Conservation (phyloP, 768 basidiomycete species). For the Amanita fuliginea region DNA sequence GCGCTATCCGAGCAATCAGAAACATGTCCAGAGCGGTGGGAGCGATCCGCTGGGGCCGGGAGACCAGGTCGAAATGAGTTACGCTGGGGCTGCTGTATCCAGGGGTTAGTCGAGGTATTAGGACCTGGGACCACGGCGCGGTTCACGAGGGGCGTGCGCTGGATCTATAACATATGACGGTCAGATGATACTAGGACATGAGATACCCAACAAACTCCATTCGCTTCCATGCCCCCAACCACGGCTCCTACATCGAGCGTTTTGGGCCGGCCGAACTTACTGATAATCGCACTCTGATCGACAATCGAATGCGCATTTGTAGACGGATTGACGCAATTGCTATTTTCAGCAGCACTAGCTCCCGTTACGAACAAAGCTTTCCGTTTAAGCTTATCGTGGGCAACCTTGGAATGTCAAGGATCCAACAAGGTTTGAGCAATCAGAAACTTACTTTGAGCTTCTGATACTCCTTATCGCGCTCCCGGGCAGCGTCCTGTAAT, state of each 20-base stretch:
- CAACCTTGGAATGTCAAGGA: conserved; percentile 29
- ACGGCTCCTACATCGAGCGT: conserved; percentile 40
- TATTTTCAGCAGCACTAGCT: conserved; percentile 10
- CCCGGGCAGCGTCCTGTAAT: conserved; percentile 60
- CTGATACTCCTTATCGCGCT: conserved; percentile 80
- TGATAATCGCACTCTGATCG: conserved; percentile 16
- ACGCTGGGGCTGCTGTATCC: conserved; percentile 23
- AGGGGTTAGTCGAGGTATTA: conserved; percentile 17
- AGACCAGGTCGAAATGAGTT: conserved; percentile 18
- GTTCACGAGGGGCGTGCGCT: conserved; percentile 54
- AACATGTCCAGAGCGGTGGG: conserved; percentile 31
- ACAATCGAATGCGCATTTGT: conserved; percentile 6
- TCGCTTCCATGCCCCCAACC: conserved; percentile 56
- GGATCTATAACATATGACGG: conserved; percentile 34
- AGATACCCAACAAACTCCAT: conserved; percentile 31
- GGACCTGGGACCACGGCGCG: conserved; percentile 25
- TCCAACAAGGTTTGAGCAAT: not conserved
- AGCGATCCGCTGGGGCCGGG: conserved; percentile 41
- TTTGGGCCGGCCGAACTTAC: conserved; percentile 10
- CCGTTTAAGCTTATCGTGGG: conserved; percentile 77
- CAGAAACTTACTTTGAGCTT: conserved; percentile 57
- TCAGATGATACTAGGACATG: not conserved
- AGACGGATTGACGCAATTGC: conserved; percentile 7
- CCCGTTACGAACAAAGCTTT: conserved; percentile 54
- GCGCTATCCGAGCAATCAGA: conserved; percentile 59